Base-by-base conservation (phyloP, 768 basidiomycete genomes). In the Ramaria sp. region DNA sequence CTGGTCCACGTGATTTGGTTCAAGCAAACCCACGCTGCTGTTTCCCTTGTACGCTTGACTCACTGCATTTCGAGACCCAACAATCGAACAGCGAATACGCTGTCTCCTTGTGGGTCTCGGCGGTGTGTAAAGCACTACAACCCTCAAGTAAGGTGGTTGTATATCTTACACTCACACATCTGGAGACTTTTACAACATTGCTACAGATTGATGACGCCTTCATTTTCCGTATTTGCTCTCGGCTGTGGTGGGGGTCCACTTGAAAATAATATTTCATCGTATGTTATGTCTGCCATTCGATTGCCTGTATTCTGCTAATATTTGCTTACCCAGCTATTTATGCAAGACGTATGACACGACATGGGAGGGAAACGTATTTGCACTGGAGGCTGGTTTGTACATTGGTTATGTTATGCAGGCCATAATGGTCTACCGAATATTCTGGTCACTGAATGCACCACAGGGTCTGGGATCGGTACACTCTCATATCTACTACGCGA, bases 211-310 rank as follows among this genome's bases (percentile, higher is more conserved):
- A 52, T 52, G 51, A 78, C 74, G 75, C 68, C 73, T 52, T 61
- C 66, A 9, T 90, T 91, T 65, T 82, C 88, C 65, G 62, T 91
- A 60, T 70, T 90, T 56, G 84, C 86, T 60, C 80, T 91, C 36
- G 94, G 83, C 47, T 79, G 81, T 61, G 90, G 92, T 55, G 94
- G 94, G 43, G 94, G 94, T 48, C 91, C 90, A 7, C 77, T 84
- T 61, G 94, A 97, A 68, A 85, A 83, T 22, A 88, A 97, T 70
- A 69, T 96, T 58, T 89, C 88, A 25, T 85, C 81, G 92, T 91
- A 65, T 60, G 83, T 76, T 43, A 12, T 52, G 45, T 57, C 49
- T 49, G 50, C 39, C 20, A 48, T 44, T 37, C 37, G 52, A 39
- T 49, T 18, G 6, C 39, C 39, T 6, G 16, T 41, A 1, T 41